phyloP scores from a whole-genome alignment of 78 protist species.

The Bodo saltans region DNA sequence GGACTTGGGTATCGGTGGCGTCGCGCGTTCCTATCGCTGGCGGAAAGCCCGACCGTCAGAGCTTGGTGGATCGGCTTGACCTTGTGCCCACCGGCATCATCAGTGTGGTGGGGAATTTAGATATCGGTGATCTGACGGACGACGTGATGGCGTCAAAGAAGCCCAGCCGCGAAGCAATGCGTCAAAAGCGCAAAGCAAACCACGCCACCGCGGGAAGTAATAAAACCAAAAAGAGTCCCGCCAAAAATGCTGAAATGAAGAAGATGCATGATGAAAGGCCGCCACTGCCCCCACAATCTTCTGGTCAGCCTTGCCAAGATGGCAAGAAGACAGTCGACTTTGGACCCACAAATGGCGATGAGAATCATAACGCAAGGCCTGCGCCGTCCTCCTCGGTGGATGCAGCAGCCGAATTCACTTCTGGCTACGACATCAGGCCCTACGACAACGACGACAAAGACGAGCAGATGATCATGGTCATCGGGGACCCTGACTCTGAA shows the following conservation, averaged over 20 bases:
- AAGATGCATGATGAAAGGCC: too few species aligned
- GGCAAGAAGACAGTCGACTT: not conserved
- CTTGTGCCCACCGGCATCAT: slow-evolving; percentile 15
- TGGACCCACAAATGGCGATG: not conserved
- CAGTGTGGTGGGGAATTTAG: slow-evolving; percentile 9
- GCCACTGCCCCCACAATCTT: too few species aligned
- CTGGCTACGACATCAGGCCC: not conserved
- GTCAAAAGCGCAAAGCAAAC: too few species aligned
- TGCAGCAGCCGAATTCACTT: not conserved
- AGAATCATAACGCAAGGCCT: not conserved
- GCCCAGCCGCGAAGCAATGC: not conserved
- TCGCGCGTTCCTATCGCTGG: too few species aligned
- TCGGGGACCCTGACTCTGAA: slow-evolving; percentile 6
- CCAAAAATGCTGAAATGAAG: too few species aligned
- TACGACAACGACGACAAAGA: slow-evolving; percentile 7
- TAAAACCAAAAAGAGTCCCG: too few species aligned
- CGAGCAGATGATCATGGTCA: slow-evolving; percentile 5
- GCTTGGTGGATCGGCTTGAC: too few species aligned
- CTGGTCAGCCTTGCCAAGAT: too few species aligned
- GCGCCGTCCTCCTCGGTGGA: not conserved
- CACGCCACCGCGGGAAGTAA: too few species aligned
- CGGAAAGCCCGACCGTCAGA: too few species aligned
- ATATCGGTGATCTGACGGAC: not conserved
- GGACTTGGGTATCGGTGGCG: too few species aligned
- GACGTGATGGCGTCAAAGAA: not conserved